phyloP scores from a whole-genome alignment of 331 rosid genomes.

The Malus hybrid region DNA sequence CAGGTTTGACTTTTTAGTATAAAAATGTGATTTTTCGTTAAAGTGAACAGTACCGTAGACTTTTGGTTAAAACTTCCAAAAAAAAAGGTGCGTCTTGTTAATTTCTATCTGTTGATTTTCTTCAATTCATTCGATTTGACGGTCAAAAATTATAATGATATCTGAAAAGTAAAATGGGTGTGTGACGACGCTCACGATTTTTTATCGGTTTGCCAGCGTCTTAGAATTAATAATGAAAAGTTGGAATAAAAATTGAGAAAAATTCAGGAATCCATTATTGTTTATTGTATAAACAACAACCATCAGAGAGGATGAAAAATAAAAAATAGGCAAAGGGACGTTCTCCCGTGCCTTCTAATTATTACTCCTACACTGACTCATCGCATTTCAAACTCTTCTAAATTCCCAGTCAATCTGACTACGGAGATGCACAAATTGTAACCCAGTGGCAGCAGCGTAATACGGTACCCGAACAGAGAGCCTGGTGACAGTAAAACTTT shows the following conservation, averaged over 20 bases:
- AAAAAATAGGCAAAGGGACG: background rate
- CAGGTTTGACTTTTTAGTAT: too few relatives aligned
- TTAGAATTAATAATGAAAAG: too few relatives aligned
- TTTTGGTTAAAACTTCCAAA: too few relatives aligned
- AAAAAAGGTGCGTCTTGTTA: too few relatives aligned
- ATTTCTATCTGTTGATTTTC: too few relatives aligned
- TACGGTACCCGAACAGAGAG: constrained; percentile 7
- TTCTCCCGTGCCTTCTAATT: constrained; percentile 12
- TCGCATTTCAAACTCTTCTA: constrained; percentile 19
- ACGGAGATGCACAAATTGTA: constrained; percentile 10
- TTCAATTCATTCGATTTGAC: too few relatives aligned
- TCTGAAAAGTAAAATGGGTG: too few relatives aligned
- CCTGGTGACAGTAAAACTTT: constrained; percentile 13
- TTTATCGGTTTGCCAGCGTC: too few relatives aligned
- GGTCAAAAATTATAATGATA: too few relatives aligned
- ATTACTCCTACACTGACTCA: constrained; percentile 20
- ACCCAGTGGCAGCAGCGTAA: constrained; percentile 19
- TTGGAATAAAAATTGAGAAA: background rate
- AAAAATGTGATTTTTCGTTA: too few relatives aligned
- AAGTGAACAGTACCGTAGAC: too few relatives aligned
- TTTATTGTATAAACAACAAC: constrained; percentile 13
- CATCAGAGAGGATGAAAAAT: constrained; percentile 5
- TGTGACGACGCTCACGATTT: too few relatives aligned
- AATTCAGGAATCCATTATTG: background rate
- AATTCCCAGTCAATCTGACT: constrained; percentile 24